These are phyloP conservation scores for Apophysomyces sp. DNA, from an alignment of 371 early-diverging fungal genomes.

Conservation along the genomic window DNA sequence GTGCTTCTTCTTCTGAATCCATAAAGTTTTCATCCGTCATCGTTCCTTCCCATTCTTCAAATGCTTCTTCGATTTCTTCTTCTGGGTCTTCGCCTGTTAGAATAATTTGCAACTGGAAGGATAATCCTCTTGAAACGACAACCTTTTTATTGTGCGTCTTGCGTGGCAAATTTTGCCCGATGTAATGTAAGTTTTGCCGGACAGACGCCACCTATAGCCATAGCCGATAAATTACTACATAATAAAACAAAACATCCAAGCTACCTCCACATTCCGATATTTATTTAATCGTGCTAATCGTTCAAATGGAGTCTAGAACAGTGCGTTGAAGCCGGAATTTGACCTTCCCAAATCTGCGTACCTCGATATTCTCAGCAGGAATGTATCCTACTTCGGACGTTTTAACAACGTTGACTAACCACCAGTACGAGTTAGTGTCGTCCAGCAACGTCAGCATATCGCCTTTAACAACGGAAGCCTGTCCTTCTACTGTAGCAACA, in stretches of 20 bases:
- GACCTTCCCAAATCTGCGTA: constrained; percentile 16
- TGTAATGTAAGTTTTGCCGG: constrained; percentile 28
- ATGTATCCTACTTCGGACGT: constrained; percentile 95
- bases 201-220: constrained; percentile 38
- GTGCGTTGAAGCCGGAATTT: background rate
- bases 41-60: constrained; percentile 33
- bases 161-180: background rate
- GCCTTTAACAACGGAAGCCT: constrained; percentile 90
- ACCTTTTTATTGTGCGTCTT: constrained; percentile 16
- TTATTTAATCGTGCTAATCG: constrained; percentile 88
- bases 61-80: constrained; percentile 12
- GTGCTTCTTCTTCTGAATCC: background rate
- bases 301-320: constrained; percentile 87
- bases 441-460: constrained; percentile 89
- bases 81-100: constrained; percentile 16
- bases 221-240: too few species aligned
- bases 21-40: constrained; percentile 6
- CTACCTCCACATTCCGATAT: constrained; percentile 72
- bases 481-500: constrained; percentile 93
- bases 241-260: background rate
- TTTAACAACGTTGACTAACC: constrained; percentile 90
- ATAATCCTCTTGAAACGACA: constrained; percentile 18
- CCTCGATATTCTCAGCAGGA: constrained; percentile 96
- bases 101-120: constrained; percentile 27
- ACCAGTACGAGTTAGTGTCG: constrained; percentile 98